These are phyloP conservation scores for Ehretia macrophylla DNA, from an alignment of 257 asterid genomes.

Conservation along the genomic window DNA sequence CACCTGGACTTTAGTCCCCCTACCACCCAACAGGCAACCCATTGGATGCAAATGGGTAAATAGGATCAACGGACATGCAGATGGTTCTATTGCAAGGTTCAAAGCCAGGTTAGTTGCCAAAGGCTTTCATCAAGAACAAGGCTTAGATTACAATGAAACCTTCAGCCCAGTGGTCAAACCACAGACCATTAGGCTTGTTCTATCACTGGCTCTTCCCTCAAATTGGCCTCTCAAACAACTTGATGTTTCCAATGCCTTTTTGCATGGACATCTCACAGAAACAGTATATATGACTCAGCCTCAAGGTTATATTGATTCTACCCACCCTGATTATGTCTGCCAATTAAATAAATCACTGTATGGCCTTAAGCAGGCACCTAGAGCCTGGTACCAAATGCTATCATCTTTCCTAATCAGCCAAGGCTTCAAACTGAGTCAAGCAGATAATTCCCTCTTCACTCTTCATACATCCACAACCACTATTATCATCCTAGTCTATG, in stretches of 20 bases:
- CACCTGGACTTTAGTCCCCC: not conserved
- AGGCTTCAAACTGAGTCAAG: not conserved
- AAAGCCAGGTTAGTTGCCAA: not conserved
- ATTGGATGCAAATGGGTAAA: not conserved
- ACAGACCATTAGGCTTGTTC: not conserved
- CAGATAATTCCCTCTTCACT: not conserved
- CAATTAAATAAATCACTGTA: not conserved
- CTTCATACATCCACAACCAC: too few relatives aligned
- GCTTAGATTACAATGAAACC: not conserved
- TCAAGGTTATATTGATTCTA: not conserved
- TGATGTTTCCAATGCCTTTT: conserved; percentile 5
- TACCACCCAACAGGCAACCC: not conserved
- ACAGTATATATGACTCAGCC: not conserved
- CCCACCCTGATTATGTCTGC: not conserved
- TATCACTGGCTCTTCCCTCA: not conserved
- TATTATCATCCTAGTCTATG: too few relatives aligned
- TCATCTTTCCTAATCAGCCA: not conserved
- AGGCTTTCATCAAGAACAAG: not conserved
- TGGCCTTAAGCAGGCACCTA: not conserved
- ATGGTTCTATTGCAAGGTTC: too few relatives aligned
- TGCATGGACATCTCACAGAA: not conserved
- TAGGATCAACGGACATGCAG: too few relatives aligned
- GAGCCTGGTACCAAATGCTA: not conserved
- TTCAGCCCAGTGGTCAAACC: conserved; percentile 3
- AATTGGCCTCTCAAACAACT: not conserved